Conservation (phyloP, 306 rosid species). For the Vigna trinervia region DNA sequence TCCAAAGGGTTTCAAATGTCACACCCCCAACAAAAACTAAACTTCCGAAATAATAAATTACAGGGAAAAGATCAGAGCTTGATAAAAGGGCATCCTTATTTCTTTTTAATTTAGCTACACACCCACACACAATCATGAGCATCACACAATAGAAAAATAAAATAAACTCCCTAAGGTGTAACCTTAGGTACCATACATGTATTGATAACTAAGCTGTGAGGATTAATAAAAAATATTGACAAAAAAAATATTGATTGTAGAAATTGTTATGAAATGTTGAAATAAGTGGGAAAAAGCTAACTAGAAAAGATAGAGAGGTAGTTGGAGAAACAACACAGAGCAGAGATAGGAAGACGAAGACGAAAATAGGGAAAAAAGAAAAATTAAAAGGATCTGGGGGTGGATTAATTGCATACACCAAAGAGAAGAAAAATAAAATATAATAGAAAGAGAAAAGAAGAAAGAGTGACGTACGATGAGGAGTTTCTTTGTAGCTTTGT, state of each 20-base stretch:
- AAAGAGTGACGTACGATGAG: constrained; percentile 2
- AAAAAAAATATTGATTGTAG: background rate
- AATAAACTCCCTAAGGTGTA: background rate
- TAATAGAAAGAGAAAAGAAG: too few relatives aligned
- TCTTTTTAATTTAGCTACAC: background rate
- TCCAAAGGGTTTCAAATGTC: background rate
- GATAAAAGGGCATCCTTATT: constrained; percentile 23
- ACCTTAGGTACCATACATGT: background rate
- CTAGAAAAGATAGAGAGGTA: background rate
- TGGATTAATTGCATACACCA: constrained; percentile 32
- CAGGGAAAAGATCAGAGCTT: background rate
- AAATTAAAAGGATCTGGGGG: constrained; percentile 21
- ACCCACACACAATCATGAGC: background rate
- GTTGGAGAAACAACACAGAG: constrained; percentile 11
- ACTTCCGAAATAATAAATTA: background rate
- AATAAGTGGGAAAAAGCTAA: constrained; percentile 27
- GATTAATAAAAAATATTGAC: background rate
- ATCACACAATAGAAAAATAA: background rate
- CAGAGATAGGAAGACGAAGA: background rate
- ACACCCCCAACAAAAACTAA: background rate
- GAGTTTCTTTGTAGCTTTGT: background rate
- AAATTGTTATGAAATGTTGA: background rate
- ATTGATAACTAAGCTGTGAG: background rate
- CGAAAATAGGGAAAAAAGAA: background rate
- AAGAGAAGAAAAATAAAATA: background rate